Evolutionary conservation across 345 rosid species (phyloP).

Genomic region (Eucalyptus pumila): DNA sequence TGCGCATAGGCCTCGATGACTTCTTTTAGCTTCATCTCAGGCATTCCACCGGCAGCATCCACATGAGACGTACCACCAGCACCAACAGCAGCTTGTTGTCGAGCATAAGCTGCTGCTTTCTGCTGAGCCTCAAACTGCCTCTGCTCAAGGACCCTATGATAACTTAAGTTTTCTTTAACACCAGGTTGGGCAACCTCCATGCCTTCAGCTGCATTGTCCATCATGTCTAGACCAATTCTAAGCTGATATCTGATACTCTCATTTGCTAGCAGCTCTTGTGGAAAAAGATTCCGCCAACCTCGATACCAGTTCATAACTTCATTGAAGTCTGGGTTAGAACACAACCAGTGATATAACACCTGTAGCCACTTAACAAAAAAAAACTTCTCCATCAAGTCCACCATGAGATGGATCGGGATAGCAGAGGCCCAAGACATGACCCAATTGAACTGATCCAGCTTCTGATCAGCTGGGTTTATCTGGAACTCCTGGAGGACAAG

Average conservation of each 20-base stretch:
- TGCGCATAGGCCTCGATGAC: conserved; percentile 74
- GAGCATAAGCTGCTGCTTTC: conserved; percentile 38
- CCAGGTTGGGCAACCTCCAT: conserved; percentile 64
- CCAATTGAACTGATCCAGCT: conserved; percentile 65
- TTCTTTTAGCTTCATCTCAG: conserved; percentile 68
- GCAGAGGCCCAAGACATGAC: conserved; percentile 81
- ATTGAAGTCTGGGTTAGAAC: conserved; percentile 53
- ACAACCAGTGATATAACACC: conserved; percentile 76
- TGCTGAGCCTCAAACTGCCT: conserved; percentile 63
- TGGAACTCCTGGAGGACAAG: conserved; percentile 71
- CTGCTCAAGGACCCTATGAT: conserved; percentile 48
- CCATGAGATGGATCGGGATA: conserved; percentile 81
- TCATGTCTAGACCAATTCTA: conserved; percentile 62
- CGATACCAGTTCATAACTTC: conserved; percentile 72
- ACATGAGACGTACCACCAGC: conserved; percentile 8
- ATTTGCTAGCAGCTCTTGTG: conserved; percentile 70
- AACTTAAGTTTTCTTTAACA: conserved; percentile 48
- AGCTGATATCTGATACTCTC: conserved; percentile 71
- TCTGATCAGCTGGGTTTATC: conserved; percentile 70
- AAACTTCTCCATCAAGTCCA: conserved; percentile 74
- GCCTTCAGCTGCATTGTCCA: conserved; percentile 70
- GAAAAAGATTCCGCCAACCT: conserved; percentile 78
- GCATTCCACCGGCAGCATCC: conserved; percentile 13
- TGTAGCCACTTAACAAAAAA: conserved; percentile 88
- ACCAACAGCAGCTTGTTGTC: conserved; percentile 26